Evolutionary conservation across 2,329 filamentous ascomycete species (phyloP).

Genomic region (Penicillium sp.): DNA sequence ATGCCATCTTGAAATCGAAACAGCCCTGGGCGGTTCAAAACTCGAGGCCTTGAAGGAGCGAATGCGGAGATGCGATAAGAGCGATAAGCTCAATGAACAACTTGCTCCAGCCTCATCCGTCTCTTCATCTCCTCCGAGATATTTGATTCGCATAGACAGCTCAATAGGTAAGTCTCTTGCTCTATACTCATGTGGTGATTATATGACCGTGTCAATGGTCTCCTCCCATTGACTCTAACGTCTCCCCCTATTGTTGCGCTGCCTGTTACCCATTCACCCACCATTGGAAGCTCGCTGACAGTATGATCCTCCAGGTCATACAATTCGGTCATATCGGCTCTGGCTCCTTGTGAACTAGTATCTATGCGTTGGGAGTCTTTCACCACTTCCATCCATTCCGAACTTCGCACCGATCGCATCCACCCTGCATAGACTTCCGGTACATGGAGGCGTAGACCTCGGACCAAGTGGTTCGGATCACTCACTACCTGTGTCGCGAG

Average conservation of each 20-base stretch:
- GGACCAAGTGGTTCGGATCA: slow-evolving; percentile 22
- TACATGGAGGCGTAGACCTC: slow-evolving; percentile 28
- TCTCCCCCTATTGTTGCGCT: slow-evolving; percentile 11
- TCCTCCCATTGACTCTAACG: slow-evolving; percentile 2
- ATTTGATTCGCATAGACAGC: slow-evolving; percentile 10
- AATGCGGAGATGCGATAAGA: slow-evolving; percentile 42
- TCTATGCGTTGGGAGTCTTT: slow-evolving; percentile 15
- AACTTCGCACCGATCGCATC: slow-evolving; percentile 14
- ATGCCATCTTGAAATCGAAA: slow-evolving; percentile 32
- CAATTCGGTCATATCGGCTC: slow-evolving; percentile 1
- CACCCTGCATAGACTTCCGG: slow-evolving; percentile 26
- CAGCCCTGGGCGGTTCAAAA: slow-evolving; percentile 1
- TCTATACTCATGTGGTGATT: neutral
- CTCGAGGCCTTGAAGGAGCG: slow-evolving; percentile 3
- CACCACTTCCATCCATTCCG: slow-evolving; percentile 15
- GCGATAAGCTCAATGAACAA: slow-evolving; percentile 25
- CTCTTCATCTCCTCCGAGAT: slow-evolving; percentile 16
- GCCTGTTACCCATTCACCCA: slow-evolving; percentile 3
- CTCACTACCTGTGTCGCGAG: slow-evolving; percentile 26
- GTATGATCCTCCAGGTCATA: slow-evolving; percentile 3
- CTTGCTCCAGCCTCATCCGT: slow-evolving; percentile 26
- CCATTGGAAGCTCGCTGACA: slow-evolving; percentile 13
- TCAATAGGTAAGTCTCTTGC: slow-evolving; percentile 19
- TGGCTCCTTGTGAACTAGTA: neutral
- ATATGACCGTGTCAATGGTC: neutral